phyloP scores from a whole-genome alignment of 306 rosid species.

The Morella rubra region DNA sequence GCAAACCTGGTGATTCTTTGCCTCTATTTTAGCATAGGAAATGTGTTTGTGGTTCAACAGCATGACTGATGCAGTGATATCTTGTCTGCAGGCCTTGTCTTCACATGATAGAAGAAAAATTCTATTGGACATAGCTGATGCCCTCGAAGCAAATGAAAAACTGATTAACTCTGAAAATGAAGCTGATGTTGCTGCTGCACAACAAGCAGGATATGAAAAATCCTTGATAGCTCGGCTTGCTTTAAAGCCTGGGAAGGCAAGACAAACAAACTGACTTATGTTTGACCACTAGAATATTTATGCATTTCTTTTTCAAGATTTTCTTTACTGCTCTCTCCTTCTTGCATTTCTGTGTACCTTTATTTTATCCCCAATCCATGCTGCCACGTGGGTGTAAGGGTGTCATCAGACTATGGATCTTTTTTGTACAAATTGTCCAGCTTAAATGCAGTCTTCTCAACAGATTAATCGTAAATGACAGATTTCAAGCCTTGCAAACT shows the following conservation, averaged over 20 bases:
- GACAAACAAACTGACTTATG: constrained; percentile 7
- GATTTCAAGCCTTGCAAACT: constrained; percentile 81
- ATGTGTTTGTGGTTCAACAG: constrained; percentile 20
- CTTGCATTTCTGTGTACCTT: background rate
- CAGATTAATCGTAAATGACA: constrained; percentile 36
- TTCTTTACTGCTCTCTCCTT: background rate
- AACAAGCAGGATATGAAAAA: constrained; percentile 74
- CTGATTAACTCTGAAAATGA: constrained; percentile 75
- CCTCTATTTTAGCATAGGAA: background rate
- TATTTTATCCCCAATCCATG: background rate
- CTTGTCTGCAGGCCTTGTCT: constrained; percentile 63
- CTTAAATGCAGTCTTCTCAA: constrained; percentile 29
- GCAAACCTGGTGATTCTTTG: background rate
- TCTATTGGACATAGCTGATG: constrained; percentile 86
- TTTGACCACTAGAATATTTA: constrained; percentile 19
- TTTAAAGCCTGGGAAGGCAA: constrained; percentile 83
- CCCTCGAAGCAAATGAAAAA: constrained; percentile 69
- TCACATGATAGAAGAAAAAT: constrained; percentile 76
- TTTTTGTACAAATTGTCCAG: constrained; percentile 8
- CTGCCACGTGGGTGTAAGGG: background rate
- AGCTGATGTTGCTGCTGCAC: constrained; percentile 78
- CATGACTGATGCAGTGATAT: constrained; percentile 24
- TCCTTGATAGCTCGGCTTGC: constrained; percentile 78
- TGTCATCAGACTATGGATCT: background rate
- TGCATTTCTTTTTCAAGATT: background rate